Percentiles rank a stretch among this genome's conserved stretches.
phyloP scores from a whole-genome alignment of 768 basidiomycete species.

The Cystobasidium tubakii region DNA sequence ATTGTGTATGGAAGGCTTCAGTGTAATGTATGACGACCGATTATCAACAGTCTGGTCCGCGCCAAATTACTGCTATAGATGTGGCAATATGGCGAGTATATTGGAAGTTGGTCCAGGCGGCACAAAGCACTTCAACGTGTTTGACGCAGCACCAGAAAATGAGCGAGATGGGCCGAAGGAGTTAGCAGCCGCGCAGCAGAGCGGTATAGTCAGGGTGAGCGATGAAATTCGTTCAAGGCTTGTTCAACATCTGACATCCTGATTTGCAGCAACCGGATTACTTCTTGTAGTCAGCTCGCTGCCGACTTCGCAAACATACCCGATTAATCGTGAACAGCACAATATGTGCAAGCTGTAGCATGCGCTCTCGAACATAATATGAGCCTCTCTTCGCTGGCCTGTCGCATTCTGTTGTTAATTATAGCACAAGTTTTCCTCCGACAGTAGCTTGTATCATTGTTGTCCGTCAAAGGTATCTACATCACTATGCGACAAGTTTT shows the following conservation, averaged over 20 bases:
- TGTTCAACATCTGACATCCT: background rate
- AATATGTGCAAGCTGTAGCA: background rate
- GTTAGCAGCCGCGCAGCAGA: slow-evolving; percentile 24
- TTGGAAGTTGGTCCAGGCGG: slow-evolving; percentile 88
- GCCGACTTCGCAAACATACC: background rate
- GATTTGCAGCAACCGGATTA: slow-evolving; percentile 24
- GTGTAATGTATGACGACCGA: slow-evolving; percentile 92
- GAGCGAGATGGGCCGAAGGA: slow-evolving; percentile 76
- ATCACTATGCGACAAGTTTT: background rate
- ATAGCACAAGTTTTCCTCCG: background rate
- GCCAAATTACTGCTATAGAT: slow-evolving; percentile 97
- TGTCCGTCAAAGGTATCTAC: background rate
- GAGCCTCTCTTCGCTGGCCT: background rate
- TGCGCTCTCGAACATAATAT: background rate
- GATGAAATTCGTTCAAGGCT: background rate
- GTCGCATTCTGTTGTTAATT: background rate
- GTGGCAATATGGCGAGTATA: slow-evolving; percentile 94
- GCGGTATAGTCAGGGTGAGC: slow-evolving; percentile 10
- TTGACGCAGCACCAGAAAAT: slow-evolving; percentile 97
- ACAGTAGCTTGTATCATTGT: background rate
- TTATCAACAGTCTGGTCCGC: slow-evolving; percentile 98
- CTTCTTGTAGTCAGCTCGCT: slow-evolving; percentile 3
- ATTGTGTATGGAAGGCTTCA: slow-evolving; percentile 97
- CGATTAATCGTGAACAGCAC: background rate
- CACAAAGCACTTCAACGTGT: slow-evolving; percentile 87